Conservation (phyloP, 139 green algal genomes). For the Astrephomene gubernaculifera region DNA sequence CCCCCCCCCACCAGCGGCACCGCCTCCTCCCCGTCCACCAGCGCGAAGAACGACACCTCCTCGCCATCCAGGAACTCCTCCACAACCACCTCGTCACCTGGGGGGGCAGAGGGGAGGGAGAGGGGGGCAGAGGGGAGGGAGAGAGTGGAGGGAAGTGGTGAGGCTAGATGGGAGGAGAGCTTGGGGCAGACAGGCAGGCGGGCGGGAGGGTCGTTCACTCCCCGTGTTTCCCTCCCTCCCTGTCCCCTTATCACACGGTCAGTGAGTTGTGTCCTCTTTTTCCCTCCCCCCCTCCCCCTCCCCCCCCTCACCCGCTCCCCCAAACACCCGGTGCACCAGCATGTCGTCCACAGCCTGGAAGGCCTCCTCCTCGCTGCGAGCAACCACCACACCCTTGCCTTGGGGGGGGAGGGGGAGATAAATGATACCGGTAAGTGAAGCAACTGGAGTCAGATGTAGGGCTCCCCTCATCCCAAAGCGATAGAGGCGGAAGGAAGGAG, state of each 20-base stretch:
- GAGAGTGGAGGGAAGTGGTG: neutral
- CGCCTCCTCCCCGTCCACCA: conserved; percentile 89
- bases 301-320: conserved; percentile 68
- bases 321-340: conserved; percentile 85
- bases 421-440: no score
- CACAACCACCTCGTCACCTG: conserved; percentile 88
- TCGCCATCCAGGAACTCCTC: conserved; percentile 97
- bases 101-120: neutral
- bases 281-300: neutral
- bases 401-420: no score
- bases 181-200: no score
- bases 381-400: conserved; percentile 94
- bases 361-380: conserved; percentile 82
- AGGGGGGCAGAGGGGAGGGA: neutral
- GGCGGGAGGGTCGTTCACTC: no score
- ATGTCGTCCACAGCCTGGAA: conserved; percentile 90
- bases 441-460: no score
- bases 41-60: conserved; percentile 97
- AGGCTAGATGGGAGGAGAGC: no score
- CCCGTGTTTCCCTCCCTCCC: no score
- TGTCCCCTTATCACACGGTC: no score
- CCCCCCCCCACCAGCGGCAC: conserved; percentile 67
- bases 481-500: no score
- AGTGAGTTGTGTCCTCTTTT: neutral
- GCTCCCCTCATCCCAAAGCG: no score